phyloP scores from a whole-genome alignment of 768 basidiomycete genomes.

The Lactarius hengduanensis region DNA sequence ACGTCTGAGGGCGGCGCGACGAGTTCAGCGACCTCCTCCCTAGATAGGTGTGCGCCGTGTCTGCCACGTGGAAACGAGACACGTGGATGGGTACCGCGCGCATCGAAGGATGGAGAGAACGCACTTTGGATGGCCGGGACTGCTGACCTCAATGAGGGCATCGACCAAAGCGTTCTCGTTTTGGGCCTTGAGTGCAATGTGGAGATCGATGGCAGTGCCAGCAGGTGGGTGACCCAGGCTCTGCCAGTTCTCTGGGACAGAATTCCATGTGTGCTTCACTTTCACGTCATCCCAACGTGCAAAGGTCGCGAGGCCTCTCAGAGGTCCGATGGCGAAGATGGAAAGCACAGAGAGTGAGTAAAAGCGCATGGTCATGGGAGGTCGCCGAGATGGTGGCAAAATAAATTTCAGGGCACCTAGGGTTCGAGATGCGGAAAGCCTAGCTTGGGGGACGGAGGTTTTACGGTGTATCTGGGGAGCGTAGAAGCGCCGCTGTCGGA shows the following conservation, averaged over 20 bases:
- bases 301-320: neutral
- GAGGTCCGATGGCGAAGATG: no score
- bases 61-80: neutral
- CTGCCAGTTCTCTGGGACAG: neutral
- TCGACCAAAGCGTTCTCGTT: neutral
- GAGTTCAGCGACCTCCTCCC: neutral
- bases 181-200: neutral
- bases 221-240: neutral
- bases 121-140: neutral
- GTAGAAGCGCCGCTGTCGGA: no score
- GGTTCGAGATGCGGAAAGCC: no score
- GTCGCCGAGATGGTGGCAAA: no score
- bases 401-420: no score
- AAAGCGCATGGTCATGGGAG: no score
- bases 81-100: accelerated
- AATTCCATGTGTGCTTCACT: neutral
- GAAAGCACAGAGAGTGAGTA: no score
- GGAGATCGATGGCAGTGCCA: neutral
- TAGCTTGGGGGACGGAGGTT: no score
- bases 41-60: neutral
- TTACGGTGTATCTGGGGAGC: no score
- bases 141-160: neutral
- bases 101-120: neutral
- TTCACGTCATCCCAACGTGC: neutral
- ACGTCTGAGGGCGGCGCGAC: no score